Evolutionary conservation across 805 yeast species (phyloP), one percentile per base, ranked within the genome.

Genomic region (Wickerhamomyces queroliae): DNA sequence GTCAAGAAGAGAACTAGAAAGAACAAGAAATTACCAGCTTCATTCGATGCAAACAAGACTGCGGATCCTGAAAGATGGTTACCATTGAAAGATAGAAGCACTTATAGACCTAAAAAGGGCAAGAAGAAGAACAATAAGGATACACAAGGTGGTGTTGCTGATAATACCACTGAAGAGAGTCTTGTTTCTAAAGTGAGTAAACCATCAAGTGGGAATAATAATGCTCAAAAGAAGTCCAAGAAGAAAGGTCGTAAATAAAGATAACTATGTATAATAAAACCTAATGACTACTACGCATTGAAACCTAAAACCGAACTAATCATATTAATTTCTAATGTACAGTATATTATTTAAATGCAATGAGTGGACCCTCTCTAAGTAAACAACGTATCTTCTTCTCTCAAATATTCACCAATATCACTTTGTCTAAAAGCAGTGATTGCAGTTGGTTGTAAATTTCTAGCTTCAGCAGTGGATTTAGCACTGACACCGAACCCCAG

Each of bases 401-500:
- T 89, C 58, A 93, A 72, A 58, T 88, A 93, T 64, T 93, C 99
- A 47, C 99, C 99, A 49, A 93, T 87, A 69, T 93, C 99, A 49
- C 95, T 86, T 62, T 93, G 99, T 74, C 99, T 81, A 62, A 86
- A 91, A 4, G 95, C 95, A 13, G 91, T 96, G 37, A 93, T 90
- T 19, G 82, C 93, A 20, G 95, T 91, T 41, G 99, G 99, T 60
- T 85, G 95, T 53, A 89, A 69, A 56, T 79, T 77, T 62, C 93
- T 80, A 19, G 93, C 79, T 59, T 91, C 99, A 25, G 79, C 72
- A 9, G 98, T 89, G 24, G 95, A 80, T 63, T 87, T 90, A 25
- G 98, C 90, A 54, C 90, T 76, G 11, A 93, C 95, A 44, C 99
- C 99, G 55, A 93, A 93, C 0, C 99, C 99, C 39, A 91, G 70